Conservation (phyloP, 768 basidiomycete genomes). For the Pseudohyphozyma bogoriensis region DNA sequence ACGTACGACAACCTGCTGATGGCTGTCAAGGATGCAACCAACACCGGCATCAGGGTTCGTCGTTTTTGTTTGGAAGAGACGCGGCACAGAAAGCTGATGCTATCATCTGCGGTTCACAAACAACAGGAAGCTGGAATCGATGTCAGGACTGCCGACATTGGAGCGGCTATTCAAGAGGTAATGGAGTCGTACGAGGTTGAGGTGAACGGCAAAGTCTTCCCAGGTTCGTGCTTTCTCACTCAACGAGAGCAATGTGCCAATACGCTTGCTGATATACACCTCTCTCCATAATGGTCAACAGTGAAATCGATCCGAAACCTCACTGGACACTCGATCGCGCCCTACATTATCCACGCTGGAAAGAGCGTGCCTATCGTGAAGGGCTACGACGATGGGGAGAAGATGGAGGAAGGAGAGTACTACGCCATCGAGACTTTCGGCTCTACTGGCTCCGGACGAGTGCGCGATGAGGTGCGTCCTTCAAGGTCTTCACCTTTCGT, state of each 20-base stretch:
- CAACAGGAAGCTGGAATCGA: constrained; percentile 90
- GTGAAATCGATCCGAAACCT: constrained; percentile 91
- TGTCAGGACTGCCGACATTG: constrained; percentile 83
- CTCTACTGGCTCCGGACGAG: constrained; percentile 81
- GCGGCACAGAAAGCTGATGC: too few species aligned
- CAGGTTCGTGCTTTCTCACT: constrained; percentile 8
- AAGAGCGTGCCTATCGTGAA: constrained; percentile 68
- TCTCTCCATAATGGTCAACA: constrained; percentile 34
- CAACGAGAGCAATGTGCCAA: neutral
- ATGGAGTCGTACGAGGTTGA: constrained; percentile 99
- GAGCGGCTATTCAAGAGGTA: constrained; percentile 84
- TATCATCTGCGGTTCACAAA: neutral
- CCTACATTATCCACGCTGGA: constrained; percentile 77
- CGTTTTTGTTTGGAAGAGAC: neutral
- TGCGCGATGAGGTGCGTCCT: constrained; percentile 61
- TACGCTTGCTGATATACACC: neutral
- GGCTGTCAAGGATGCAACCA: constrained; percentile 87
- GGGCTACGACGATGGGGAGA: constrained; percentile 59
- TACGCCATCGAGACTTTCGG: constrained; percentile 99
- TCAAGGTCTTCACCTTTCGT: neutral
- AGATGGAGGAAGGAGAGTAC: constrained; percentile 99
- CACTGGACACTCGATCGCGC: constrained; percentile 85
- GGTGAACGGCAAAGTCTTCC: constrained; percentile 56
- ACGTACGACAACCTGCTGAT: constrained; percentile 80
- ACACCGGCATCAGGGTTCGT: constrained; percentile 74